Percentiles rank a stretch among this genome's conserved stretches.
phyloP scores from a whole-genome alignment of 257 asterid species.

The Schizonepeta tenuifolia region DNA sequence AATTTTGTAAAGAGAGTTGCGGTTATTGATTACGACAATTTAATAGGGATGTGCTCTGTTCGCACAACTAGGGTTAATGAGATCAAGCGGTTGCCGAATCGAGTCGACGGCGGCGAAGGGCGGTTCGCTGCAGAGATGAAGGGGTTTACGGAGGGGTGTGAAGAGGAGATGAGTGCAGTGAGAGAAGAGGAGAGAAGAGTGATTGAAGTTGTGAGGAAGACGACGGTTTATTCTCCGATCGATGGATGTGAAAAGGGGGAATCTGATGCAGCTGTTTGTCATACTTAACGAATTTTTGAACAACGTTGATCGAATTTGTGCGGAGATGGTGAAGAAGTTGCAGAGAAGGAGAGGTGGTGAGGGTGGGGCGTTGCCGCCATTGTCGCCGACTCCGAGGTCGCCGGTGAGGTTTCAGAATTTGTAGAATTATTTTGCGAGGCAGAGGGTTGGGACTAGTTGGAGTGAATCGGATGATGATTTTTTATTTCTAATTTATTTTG shows the following conservation, averaged over 20 bases:
- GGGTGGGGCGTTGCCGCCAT: constrained; percentile 53
- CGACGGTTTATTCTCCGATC: constrained; percentile 72
- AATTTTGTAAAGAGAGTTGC: constrained; percentile 70
- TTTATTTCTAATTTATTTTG: constrained; percentile 29
- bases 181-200: constrained; percentile 75
- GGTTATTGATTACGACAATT: constrained; percentile 52
- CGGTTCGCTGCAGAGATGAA: constrained; percentile 59
- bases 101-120: constrained; percentile 44
- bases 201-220: constrained; percentile 63
- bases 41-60: constrained; percentile 41
- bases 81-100: constrained; percentile 42
- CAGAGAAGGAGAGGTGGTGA: constrained; percentile 38
- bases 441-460: constrained; percentile 40
- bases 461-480: constrained; percentile 81
- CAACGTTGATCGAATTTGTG: constrained; percentile 67
- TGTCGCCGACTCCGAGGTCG: constrained; percentile 55
- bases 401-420: constrained; percentile 65
- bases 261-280: constrained; percentile 60
- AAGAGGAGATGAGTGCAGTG: constrained; percentile 65
- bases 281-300: constrained; percentile 71
- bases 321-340: constrained; percentile 52
- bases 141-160: constrained; percentile 72
- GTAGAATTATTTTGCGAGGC: constrained; percentile 49
- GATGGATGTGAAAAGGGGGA: constrained; percentile 52
- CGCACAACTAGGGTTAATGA: constrained; percentile 52